Percentiles rank a stretch among this genome's conserved stretches.
Evolutionary conservation across 805 yeast genomes (phyloP).

Genomic region (Candida tallmaniae): DNA sequence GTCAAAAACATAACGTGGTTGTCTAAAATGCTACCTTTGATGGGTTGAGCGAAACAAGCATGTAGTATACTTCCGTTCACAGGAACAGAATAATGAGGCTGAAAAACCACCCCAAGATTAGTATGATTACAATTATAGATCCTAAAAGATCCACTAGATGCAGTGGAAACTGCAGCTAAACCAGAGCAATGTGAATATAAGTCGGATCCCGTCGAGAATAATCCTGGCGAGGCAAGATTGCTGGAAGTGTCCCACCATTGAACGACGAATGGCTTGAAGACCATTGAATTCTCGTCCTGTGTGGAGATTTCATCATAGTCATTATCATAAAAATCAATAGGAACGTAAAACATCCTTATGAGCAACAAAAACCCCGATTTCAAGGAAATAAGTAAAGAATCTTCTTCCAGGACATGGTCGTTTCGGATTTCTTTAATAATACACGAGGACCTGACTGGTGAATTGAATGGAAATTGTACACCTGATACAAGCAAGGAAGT

Average conservation of each 20-base stretch:
- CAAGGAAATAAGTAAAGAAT: slow-evolving; percentile 35
- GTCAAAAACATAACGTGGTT: slow-evolving; percentile 31
- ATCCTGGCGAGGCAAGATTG: slow-evolving; percentile 10
- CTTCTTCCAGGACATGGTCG: slow-evolving; percentile 22
- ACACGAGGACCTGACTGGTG: slow-evolving; percentile 29
- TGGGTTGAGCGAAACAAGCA: slow-evolving; percentile 39
- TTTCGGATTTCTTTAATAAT: slow-evolving; percentile 20
- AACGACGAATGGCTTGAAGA: slow-evolving; percentile 40
- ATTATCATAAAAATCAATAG: slow-evolving; percentile 23
- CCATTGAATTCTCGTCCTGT: slow-evolving; percentile 13
- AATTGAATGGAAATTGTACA: slow-evolving; percentile 25
- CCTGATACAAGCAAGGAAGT: slow-evolving; percentile 29
- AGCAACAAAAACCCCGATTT: slow-evolving; percentile 38
- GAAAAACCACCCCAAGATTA: slow-evolving; percentile 33
- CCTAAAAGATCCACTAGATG: slow-evolving; percentile 33
- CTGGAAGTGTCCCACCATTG: slow-evolving; percentile 45
- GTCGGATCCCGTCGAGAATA: slow-evolving; percentile 21
- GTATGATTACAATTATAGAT: slow-evolving; percentile 34
- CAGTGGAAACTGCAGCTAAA: slow-evolving; percentile 31
- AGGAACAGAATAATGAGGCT: slow-evolving; percentile 34
- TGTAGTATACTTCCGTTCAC: slow-evolving; percentile 39
- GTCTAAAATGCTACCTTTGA: slow-evolving; percentile 17
- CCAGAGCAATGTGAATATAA: slow-evolving; percentile 37
- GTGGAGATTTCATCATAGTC: slow-evolving; percentile 14
- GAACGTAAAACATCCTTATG: slow-evolving; percentile 35